Conservation (phyloP, 2,329 filamentous ascomycete species). For the Colletotrichum shisoi region DNA sequence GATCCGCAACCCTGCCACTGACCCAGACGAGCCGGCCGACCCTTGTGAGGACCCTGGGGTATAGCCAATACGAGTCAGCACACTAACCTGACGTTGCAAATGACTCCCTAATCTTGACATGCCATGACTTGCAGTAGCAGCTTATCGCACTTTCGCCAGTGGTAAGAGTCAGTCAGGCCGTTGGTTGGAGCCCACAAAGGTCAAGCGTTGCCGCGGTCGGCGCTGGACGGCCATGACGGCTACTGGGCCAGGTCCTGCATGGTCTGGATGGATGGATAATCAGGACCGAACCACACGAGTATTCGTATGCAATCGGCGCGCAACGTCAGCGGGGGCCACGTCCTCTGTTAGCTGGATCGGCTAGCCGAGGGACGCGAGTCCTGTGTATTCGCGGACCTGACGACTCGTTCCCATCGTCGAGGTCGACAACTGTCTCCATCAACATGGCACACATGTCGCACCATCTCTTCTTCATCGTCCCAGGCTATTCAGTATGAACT, state of each 20-base stretch:
- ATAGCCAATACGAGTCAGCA: slow-evolving; percentile 25
- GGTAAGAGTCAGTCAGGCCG: neutral
- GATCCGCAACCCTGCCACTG: slow-evolving; percentile 9
- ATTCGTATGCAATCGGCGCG: neutral
- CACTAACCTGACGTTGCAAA: neutral
- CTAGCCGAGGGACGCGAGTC: too few species aligned
- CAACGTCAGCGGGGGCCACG: neutral
- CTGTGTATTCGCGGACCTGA: neutral
- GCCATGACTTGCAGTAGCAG: neutral
- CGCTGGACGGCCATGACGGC: neutral
- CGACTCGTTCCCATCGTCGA: neutral
- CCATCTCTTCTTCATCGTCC: slow-evolving; percentile 11
- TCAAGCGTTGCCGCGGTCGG: too few species aligned
- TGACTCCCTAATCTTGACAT: neutral
- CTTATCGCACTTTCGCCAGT: neutral
- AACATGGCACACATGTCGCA: slow-evolving; percentile 8
- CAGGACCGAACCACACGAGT: neutral
- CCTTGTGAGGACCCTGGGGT: neutral
- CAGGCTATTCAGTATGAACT: neutral
- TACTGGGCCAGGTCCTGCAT: neutral
- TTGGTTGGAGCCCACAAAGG: too few species aligned
- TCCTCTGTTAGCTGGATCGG: neutral
- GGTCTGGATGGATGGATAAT: neutral
- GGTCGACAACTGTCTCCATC: neutral
- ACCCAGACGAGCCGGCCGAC: neutral